phyloP scores from a whole-genome alignment of 2,329 filamentous ascomycete species.

The Tolypocladium album region DNA sequence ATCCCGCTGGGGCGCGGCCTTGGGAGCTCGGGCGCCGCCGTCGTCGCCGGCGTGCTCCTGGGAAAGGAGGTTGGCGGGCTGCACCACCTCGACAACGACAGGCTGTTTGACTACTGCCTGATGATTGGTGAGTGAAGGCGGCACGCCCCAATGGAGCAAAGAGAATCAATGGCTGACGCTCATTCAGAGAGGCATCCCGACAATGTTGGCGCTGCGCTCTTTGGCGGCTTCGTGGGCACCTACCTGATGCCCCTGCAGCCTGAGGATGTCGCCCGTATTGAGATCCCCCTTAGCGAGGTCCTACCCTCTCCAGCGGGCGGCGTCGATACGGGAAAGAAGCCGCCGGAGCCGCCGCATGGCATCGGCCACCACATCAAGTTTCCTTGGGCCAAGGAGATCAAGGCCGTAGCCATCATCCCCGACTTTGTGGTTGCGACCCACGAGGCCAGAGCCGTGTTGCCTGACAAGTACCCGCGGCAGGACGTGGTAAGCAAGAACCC shows the following conservation, averaged over 20 bases:
- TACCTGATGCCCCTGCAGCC: conserved; percentile 88
- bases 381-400: conserved; percentile 87
- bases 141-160: not conserved
- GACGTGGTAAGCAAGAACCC: conserved; percentile 59
- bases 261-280: conserved; percentile 78
- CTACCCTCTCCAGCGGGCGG: conserved; percentile 84
- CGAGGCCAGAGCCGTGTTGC: conserved; percentile 76
- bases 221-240: conserved; percentile 92
- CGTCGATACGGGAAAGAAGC: conserved; percentile 75
- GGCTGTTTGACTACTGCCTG: conserved; percentile 88
- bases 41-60: conserved; percentile 89
- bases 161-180: not conserved
- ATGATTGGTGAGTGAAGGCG: conserved; percentile 65
- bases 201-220: conserved; percentile 89
- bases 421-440: conserved; percentile 95
- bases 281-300: conserved; percentile 91
- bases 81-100: conserved; percentile 59
- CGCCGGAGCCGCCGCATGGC: conserved; percentile 78
- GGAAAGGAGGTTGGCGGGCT: conserved; percentile 82
- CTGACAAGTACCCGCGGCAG: conserved; percentile 63
- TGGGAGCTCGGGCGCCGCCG: conserved; percentile 90
- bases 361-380: conserved; percentile 98
- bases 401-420: conserved; percentile 92
- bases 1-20: conserved; percentile 88
- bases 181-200: conserved; percentile 70